Conservation (phyloP, 2,329 filamentous ascomycete genomes). For the Fusarium begoniae region DNA sequence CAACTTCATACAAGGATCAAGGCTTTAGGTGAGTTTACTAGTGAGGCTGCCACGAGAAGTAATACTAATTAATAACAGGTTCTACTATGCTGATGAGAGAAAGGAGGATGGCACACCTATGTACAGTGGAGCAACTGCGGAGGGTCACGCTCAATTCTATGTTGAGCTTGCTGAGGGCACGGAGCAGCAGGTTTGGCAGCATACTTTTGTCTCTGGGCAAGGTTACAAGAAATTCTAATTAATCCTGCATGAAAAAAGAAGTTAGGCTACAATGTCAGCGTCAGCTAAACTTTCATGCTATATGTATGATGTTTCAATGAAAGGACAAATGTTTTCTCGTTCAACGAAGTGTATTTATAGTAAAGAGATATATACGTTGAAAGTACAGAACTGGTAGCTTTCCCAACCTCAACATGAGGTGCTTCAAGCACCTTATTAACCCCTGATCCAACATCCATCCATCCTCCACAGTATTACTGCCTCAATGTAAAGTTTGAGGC, state of each 20-base stretch:
- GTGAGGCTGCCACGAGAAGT: too few relatives aligned
- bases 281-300: too few relatives aligned
- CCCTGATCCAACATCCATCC: not conserved
- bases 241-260: too few relatives aligned
- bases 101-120: slow-evolving; percentile 5
- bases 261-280: too few relatives aligned
- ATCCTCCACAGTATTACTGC: not conserved
- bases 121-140: not conserved
- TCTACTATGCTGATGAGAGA: slow-evolving; percentile 25
- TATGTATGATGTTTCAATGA: too few relatives aligned
- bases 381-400: not conserved
- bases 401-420: not conserved
- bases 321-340: not conserved
- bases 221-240: slow-evolving; percentile 9
- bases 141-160: slow-evolving; percentile 3
- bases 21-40: slow-evolving; percentile 3
- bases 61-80: not conserved
- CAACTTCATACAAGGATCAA: not conserved
- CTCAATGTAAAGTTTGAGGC: not conserved
- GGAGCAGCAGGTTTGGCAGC: slow-evolving; percentile 1
- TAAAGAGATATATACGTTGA: slow-evolving; percentile 4
- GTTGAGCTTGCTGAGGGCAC: not conserved
- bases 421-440: not conserved
- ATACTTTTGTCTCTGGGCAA: slow-evolving; percentile 11
- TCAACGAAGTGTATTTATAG: slow-evolving; percentile 9